Percentiles rank a stretch among this genome's conserved stretches.
Evolutionary conservation across 83 land plant species (phyloP).

Genomic region (Thuja plicata): DNA sequence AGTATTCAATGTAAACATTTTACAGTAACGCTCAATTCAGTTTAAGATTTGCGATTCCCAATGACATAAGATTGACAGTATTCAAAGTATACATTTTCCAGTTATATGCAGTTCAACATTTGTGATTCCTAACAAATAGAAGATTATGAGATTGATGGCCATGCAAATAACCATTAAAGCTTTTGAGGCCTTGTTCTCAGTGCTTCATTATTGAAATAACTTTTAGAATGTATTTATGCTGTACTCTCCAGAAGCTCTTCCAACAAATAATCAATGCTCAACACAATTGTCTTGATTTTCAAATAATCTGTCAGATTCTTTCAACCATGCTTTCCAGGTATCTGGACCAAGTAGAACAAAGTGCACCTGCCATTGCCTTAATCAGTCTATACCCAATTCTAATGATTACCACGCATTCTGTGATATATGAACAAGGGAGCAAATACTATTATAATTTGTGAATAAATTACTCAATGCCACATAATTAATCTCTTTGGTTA

Average conservation of each 20-base stretch:
- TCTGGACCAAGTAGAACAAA: slow-evolving; percentile 1
- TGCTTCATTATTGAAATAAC: background rate
- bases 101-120: too few relatives aligned
- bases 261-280: background rate
- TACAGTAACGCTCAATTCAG: background rate
- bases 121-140: too few relatives aligned
- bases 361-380: slow-evolving; percentile 2
- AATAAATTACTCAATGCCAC: background rate
- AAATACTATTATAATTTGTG: background rate
- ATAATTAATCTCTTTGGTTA: background rate
- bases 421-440: background rate
- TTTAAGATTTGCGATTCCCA: background rate
- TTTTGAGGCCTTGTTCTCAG: background rate
- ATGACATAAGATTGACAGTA: background rate
- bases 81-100: too few relatives aligned
- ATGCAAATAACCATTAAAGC: background rate
- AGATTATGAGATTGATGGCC: background rate
- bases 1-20: background rate
- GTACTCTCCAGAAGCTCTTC: background rate
- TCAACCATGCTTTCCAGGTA: background rate
- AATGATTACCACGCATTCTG: background rate
- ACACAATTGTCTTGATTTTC: background rate
- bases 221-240: background rate
- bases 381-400: background rate
- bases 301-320: background rate